A percentile compares a stretch with the other conserved stretches of the same genome.
Conservation (phyloP, 1,139 yeast genomes). For the Geotrichum klebahnii region DNA sequence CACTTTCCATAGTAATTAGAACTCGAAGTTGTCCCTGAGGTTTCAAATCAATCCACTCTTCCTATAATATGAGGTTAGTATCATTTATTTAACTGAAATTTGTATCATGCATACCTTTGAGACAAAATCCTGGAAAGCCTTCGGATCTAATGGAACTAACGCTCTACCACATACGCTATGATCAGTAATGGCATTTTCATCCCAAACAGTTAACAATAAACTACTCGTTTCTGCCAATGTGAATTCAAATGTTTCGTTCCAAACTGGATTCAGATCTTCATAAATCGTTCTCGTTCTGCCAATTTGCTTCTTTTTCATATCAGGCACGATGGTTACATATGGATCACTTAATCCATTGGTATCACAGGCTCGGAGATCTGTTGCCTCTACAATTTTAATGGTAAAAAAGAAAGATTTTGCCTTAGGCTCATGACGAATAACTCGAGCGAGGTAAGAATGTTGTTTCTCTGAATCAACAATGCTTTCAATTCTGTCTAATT, state of each 20-base stretch:
- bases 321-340: constrained; percentile 65
- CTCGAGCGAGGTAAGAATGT: constrained; percentile 45
- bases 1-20: constrained; percentile 72
- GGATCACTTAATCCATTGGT: constrained; percentile 58
- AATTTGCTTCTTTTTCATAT: constrained; percentile 52
- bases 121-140: constrained; percentile 63
- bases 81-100: constrained; percentile 42
- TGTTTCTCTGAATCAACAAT: constrained; percentile 59
- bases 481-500: constrained; percentile 58
- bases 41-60: constrained; percentile 58
- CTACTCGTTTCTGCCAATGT: constrained; percentile 39
- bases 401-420: constrained; percentile 57
- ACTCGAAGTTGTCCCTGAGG: constrained; percentile 62
- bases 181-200: constrained; percentile 51
- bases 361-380: constrained; percentile 55
- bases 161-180: constrained; percentile 72
- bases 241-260: constrained; percentile 79
- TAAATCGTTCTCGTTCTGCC: constrained; percentile 68
- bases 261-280: constrained; percentile 65
- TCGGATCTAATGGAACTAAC: constrained; percentile 59
- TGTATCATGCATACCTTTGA: constrained; percentile 33
- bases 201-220: constrained; percentile 70
- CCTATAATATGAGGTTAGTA: constrained; percentile 30
- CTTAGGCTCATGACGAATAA: constrained; percentile 34
- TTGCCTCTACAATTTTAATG: constrained; percentile 63